Conservation (phyloP, 78 protist genomes). For the Dictyostelium capitatum region DNA sequence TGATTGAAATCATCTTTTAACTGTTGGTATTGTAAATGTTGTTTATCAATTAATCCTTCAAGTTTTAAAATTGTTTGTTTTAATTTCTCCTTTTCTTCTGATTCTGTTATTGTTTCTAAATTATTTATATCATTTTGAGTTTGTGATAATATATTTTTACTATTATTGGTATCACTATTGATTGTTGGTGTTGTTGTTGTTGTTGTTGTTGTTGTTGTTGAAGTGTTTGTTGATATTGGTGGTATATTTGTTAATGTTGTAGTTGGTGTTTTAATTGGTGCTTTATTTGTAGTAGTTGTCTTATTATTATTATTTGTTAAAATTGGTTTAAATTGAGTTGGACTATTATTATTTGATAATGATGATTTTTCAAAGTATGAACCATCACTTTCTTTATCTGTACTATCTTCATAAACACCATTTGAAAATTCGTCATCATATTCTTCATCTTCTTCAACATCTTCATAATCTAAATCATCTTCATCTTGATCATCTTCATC, state of each 20-base stretch:
- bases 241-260: neutral
- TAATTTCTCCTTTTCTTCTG: slow-evolving; percentile 59
- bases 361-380: slow-evolving; percentile 2
- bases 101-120: slow-evolving; percentile 40
- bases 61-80: slow-evolving; percentile 37
- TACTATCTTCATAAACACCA: neutral
- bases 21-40: slow-evolving; percentile 40
- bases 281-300: neutral
- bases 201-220: neutral
- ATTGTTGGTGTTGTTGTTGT: neutral
- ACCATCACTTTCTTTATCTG: neutral
- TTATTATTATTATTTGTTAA: neutral
- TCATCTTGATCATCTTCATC: slow-evolving; percentile 12
- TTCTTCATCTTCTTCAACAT: slow-evolving; percentile 5
- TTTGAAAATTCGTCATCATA: neutral
- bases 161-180: neutral
- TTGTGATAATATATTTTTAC: neutral
- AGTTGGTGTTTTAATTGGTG: neutral
- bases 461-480: neutral
- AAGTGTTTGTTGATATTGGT: neutral
- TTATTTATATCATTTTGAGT: slow-evolving; percentile 23
- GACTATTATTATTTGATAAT: neutral
- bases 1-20: slow-evolving; percentile 48
- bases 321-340: neutral
- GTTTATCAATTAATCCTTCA: slow-evolving; percentile 32